Evolutionary conservation across 768 basidiomycete genomes (phyloP).

Genomic region (Polyporus arcularius): DNA sequence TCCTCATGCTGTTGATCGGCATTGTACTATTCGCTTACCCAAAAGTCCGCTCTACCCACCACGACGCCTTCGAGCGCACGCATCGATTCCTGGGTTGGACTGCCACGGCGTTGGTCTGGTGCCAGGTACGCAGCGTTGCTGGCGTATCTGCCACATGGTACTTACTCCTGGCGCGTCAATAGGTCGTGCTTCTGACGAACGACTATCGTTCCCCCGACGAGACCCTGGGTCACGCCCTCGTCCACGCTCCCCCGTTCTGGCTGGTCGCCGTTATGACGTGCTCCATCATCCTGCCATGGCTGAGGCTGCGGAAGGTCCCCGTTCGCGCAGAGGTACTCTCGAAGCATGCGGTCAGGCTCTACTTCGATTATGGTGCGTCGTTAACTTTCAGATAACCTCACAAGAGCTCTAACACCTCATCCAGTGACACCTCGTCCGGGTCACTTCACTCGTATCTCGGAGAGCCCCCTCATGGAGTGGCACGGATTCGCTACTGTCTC

Average conservation of each 20-base stretch:
- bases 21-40: constrained; percentile 58
- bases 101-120: constrained; percentile 53
- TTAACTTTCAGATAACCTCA: background rate
- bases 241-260: constrained; percentile 54
- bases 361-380: constrained; percentile 57
- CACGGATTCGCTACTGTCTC: constrained; percentile 59
- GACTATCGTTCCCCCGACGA: constrained; percentile 45
- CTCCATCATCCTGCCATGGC: constrained; percentile 62
- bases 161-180: constrained; percentile 29
- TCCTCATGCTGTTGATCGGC: constrained; percentile 46
- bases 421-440: constrained; percentile 36
- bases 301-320: constrained; percentile 55
- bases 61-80: constrained; percentile 55
- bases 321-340: constrained; percentile 56
- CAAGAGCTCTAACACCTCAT: constrained; percentile 20
- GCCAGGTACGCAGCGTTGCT: constrained; percentile 39
- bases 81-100: constrained; percentile 63
- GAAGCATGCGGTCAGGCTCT: constrained; percentile 55
- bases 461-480: constrained; percentile 56
- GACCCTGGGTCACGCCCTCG: constrained; percentile 44
- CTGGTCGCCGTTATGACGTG: constrained; percentile 52
- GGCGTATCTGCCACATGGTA: constrained; percentile 14
- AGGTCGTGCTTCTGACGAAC: constrained; percentile 54
- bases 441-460: constrained; percentile 38
- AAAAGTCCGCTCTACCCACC: constrained; percentile 44